phyloP scores from a whole-genome alignment of 2,329 filamentous ascomycete genomes.

The Stagonosporopsis vannaccii region DNA sequence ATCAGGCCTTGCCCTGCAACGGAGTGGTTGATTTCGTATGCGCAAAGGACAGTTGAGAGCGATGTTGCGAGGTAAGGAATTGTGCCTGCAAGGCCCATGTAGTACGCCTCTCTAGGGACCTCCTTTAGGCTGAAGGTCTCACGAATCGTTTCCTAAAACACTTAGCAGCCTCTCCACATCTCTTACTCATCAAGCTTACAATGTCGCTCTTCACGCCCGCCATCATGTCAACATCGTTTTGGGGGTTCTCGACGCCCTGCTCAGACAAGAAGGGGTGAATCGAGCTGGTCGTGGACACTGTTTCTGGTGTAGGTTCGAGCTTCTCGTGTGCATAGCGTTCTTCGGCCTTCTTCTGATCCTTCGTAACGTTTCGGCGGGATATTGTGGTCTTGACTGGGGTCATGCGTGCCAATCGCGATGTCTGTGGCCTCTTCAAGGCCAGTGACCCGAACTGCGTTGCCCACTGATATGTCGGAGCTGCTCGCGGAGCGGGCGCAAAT shows the following conservation, averaged over 20 bases:
- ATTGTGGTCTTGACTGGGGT: slow-evolving; percentile 44
- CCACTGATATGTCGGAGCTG: slow-evolving; percentile 43
- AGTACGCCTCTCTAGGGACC: slow-evolving; percentile 58
- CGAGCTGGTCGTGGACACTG: slow-evolving; percentile 66
- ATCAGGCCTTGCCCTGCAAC: slow-evolving; percentile 68
- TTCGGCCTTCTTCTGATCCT: slow-evolving; percentile 64
- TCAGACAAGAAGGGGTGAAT: slow-evolving; percentile 52
- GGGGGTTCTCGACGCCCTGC: slow-evolving; percentile 37
- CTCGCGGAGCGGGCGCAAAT: slow-evolving; percentile 32
- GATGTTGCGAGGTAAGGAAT: slow-evolving; percentile 80
- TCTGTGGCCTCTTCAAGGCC: slow-evolving; percentile 45
- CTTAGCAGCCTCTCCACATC: slow-evolving; percentile 9
- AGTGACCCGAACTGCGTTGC: slow-evolving; percentile 54
- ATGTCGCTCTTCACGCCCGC: slow-evolving; percentile 51
- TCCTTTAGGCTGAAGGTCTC: slow-evolving; percentile 57
- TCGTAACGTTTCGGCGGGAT: slow-evolving; percentile 53
- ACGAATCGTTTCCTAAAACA: slow-evolving; percentile 53
- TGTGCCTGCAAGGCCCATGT: slow-evolving; percentile 60
- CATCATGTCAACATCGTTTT: slow-evolving; percentile 55
- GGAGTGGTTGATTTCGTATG: slow-evolving; percentile 80
- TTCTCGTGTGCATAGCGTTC: slow-evolving; percentile 61
- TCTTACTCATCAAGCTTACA: slow-evolving; percentile 27
- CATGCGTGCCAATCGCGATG: slow-evolving; percentile 35
- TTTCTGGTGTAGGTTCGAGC: slow-evolving; percentile 66
- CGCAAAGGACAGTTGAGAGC: slow-evolving; percentile 79